Percentiles rank a stretch among this genome's conserved stretches.
phyloP scores from a whole-genome alignment of 2,329 filamentous ascomycete species.

The Zymoseptoria crescenta region DNA sequence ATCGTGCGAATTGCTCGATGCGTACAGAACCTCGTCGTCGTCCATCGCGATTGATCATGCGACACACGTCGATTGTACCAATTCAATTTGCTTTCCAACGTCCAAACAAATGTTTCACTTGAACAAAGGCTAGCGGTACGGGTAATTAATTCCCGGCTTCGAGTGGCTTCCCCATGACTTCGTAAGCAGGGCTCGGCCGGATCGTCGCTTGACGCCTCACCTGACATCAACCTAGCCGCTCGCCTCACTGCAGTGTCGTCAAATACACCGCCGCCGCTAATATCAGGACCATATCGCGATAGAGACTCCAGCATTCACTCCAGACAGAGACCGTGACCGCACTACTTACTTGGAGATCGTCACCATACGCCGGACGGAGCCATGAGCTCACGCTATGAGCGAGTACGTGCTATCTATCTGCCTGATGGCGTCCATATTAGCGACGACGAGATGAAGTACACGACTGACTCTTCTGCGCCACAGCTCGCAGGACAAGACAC shows the following conservation, averaged over 20 bases:
- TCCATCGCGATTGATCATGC: constrained; percentile 9
- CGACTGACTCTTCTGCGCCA: neutral
- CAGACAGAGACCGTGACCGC: neutral
- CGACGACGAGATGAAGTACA: neutral
- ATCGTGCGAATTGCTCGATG: neutral
- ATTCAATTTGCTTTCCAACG: neutral
- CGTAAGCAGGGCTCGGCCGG: constrained; percentile 3
- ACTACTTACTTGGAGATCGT: neutral
- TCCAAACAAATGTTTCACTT: neutral
- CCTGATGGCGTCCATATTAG: constrained; percentile 6
- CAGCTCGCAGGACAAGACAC: constrained; percentile 37
- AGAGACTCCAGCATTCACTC: neutral
- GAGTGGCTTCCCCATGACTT: neutral
- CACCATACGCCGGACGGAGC: constrained; percentile 14
- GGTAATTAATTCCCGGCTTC: neutral
- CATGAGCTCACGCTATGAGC: constrained; percentile 43
- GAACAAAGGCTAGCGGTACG: neutral
- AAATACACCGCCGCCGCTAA: neutral
- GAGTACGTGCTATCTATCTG: constrained; percentile 32
- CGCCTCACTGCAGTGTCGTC: neutral
- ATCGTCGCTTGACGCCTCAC: neutral
- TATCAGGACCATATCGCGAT: neutral
- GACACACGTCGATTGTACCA: neutral
- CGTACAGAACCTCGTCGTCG: constrained; percentile 20
- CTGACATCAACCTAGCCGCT: neutral